These are phyloP conservation scores for Prototheca wickerhamii DNA, from an alignment of 163 green algal species.

Conservation along the genomic window DNA sequence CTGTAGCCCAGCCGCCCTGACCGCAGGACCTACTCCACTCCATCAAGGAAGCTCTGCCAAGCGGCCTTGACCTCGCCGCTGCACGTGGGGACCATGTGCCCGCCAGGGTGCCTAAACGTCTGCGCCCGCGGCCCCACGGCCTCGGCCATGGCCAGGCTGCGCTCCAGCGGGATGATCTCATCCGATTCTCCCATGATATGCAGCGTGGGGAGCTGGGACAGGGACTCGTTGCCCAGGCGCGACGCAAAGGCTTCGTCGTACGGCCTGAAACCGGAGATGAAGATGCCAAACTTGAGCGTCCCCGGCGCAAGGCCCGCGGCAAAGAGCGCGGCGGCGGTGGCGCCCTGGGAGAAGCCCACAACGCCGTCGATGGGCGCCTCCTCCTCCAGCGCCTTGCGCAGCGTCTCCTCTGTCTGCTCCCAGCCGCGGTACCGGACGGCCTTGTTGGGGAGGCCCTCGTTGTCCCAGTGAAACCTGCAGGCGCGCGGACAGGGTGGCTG, in stretches of 20 bases:
- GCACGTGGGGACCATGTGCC: constrained; percentile 50
- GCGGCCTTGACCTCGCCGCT: constrained; percentile 26
- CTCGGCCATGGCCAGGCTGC: constrained; percentile 21
- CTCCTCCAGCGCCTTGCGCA: constrained; percentile 20
- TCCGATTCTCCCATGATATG: constrained; percentile 37
- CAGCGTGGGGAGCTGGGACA: constrained; percentile 24
- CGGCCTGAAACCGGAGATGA: constrained; percentile 44
- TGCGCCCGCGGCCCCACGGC: neutral
- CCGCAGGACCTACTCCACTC: neutral
- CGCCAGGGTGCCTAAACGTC: constrained; percentile 27
- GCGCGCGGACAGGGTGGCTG: neutral
- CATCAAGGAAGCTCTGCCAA: constrained; percentile 19
- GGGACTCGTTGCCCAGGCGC: constrained; percentile 1
- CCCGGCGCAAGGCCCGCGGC: constrained; percentile 12
- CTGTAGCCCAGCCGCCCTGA: no score
- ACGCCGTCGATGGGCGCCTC: constrained; percentile 40
- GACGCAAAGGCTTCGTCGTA: constrained; percentile 26
- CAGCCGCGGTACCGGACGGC: constrained; percentile 30
- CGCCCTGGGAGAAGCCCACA: constrained; percentile 58
- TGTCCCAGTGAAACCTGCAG: neutral
- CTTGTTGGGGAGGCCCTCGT: constrained; percentile 14
- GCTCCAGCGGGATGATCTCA: constrained; percentile 34
- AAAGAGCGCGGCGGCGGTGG: constrained; percentile 44
- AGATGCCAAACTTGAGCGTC: constrained; percentile 6
- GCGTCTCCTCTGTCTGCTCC: constrained; percentile 15